A percentile compares a stretch with the other conserved stretches of the same genome.
These are phyloP conservation scores for Diplotaxis tenuifolia DNA, from an alignment of 345 rosid species.

Conservation along the genomic window DNA sequence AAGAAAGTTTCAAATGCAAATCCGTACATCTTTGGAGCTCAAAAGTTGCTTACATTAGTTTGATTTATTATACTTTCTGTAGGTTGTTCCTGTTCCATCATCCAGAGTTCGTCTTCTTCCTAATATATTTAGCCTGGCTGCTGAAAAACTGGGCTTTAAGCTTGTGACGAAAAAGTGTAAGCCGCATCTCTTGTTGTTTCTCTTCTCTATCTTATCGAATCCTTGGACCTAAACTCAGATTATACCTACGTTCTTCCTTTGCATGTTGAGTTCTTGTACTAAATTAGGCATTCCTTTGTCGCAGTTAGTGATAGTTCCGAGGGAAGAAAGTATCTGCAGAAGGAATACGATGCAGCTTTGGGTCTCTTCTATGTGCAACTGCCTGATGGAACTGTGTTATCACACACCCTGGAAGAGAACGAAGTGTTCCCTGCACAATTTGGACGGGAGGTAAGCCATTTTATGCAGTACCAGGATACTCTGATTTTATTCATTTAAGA, in stretches of 20 bases:
- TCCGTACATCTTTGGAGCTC: not conserved
- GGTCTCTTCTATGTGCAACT: slow-evolving; percentile 82
- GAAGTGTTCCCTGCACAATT: slow-evolving; percentile 84
- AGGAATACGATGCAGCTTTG: slow-evolving; percentile 49
- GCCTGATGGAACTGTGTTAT: slow-evolving; percentile 63
- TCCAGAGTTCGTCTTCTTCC: slow-evolving; percentile 59
- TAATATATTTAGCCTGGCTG: slow-evolving; percentile 72
- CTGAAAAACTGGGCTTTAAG: slow-evolving; percentile 82
- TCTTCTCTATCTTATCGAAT: not conserved
- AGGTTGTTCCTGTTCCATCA: slow-evolving; percentile 84
- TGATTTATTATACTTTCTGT: not conserved
- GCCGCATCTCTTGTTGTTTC: slow-evolving; percentile 29
- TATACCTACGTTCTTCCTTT: not conserved
- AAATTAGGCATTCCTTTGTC: not conserved
- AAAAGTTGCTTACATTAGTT: not conserved
- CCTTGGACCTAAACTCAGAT: not conserved
- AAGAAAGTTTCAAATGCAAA: slow-evolving; percentile 14
- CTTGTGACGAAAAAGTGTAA: slow-evolving; percentile 58
- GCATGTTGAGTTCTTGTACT: not conserved
- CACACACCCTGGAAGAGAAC: slow-evolving; percentile 64
- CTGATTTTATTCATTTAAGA: not conserved
- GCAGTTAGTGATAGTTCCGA: slow-evolving; percentile 54
- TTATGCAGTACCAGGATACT: not conserved
- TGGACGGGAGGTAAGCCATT: slow-evolving; percentile 74
- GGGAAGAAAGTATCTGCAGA: slow-evolving; percentile 67